These are phyloP conservation scores for Syncephalastrum contaminatum DNA, from an alignment of 371 early-diverging fungal genomes.

Conservation along the genomic window DNA sequence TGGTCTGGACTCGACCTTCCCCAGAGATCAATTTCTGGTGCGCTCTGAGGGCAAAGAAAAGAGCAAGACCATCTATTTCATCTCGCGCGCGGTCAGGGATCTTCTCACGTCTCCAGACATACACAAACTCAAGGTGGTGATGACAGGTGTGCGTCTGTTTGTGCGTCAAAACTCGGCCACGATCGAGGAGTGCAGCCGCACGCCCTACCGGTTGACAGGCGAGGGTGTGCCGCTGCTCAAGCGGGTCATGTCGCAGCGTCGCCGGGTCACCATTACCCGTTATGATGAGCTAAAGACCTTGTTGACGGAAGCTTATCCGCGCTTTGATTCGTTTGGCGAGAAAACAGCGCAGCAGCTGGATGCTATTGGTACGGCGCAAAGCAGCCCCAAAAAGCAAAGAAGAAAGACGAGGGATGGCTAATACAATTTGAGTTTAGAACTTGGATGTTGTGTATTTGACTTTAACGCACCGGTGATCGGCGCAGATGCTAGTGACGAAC, in stretches of 20 bases:
- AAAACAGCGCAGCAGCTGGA: no score
- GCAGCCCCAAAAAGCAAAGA: slow-evolving; percentile 24
- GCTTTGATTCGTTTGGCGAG: slow-evolving; percentile 42
- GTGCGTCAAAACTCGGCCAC: slow-evolving; percentile 57
- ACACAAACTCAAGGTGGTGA: slow-evolving; percentile 75
- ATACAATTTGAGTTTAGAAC: slow-evolving; percentile 6
- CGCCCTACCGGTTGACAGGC: slow-evolving; percentile 74
- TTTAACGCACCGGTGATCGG: slow-evolving; percentile 42
- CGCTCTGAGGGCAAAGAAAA: slow-evolving; percentile 67
- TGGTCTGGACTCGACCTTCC: slow-evolving; percentile 72
- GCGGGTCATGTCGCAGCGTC: slow-evolving; percentile 50
- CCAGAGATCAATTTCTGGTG: slow-evolving; percentile 78
- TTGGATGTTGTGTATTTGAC: slow-evolving; percentile 56
- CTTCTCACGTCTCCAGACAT: slow-evolving; percentile 68
- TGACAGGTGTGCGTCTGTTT: slow-evolving; percentile 88
- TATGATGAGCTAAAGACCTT: slow-evolving; percentile 49
- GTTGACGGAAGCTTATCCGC: slow-evolving; percentile 63
- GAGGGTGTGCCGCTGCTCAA: slow-evolving; percentile 76
- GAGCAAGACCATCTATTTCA: slow-evolving; percentile 80
- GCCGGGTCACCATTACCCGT: slow-evolving; percentile 35
- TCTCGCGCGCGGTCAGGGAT: slow-evolving; percentile 70
- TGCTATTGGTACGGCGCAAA: no score
- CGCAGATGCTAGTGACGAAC: no score
- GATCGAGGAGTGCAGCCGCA: slow-evolving; percentile 29
- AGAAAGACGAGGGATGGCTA: slow-evolving; percentile 25